Conservation (phyloP, 2,329 filamentous ascomycete species). For the Grosmannia clavigera region DNA sequence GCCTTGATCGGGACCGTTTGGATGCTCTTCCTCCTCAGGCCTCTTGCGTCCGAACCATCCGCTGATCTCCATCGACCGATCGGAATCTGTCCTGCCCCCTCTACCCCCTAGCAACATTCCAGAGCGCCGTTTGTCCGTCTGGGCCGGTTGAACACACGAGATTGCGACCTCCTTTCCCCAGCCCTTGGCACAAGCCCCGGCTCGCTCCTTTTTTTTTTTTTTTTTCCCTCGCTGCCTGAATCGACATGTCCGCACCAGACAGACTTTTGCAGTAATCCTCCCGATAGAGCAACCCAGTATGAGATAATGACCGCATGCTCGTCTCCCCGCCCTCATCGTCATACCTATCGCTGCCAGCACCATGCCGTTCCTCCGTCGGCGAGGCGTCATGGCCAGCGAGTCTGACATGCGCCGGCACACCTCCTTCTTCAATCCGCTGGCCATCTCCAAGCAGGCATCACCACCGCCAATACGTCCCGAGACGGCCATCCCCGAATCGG, state of each 20-base stretch:
- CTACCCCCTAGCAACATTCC: not conserved
- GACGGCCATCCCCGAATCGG: slow-evolving; percentile 9
- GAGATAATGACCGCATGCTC: slow-evolving; percentile 1
- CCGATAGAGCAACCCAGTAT: not conserved
- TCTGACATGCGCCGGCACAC: slow-evolving; percentile 44
- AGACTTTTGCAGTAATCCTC: not conserved
- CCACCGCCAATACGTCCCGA: not conserved
- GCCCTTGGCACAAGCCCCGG: not conserved
- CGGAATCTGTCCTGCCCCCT: not conserved
- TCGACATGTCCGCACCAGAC: slow-evolving; percentile 1
- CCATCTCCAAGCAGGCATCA: slow-evolving; percentile 14
- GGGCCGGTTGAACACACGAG: too few relatives aligned
- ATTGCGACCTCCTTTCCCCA: not conserved
- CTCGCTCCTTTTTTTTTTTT: not conserved
- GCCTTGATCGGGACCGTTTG: not conserved
- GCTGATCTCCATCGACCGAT: not conserved
- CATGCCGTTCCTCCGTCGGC: slow-evolving; percentile 51
- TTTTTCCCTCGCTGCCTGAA: not conserved
- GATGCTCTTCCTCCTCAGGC: not conserved
- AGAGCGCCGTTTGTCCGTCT: not conserved
- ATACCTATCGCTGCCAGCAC: slow-evolving; percentile 13
- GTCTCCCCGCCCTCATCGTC: not conserved
- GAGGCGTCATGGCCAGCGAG: slow-evolving; percentile 47
- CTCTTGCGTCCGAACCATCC: not conserved
- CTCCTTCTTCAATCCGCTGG: slow-evolving; percentile 18